These are phyloP conservation scores for Coleophoma crateriformis DNA, from an alignment of 2,329 filamentous ascomycete genomes.

Conservation along the genomic window DNA sequence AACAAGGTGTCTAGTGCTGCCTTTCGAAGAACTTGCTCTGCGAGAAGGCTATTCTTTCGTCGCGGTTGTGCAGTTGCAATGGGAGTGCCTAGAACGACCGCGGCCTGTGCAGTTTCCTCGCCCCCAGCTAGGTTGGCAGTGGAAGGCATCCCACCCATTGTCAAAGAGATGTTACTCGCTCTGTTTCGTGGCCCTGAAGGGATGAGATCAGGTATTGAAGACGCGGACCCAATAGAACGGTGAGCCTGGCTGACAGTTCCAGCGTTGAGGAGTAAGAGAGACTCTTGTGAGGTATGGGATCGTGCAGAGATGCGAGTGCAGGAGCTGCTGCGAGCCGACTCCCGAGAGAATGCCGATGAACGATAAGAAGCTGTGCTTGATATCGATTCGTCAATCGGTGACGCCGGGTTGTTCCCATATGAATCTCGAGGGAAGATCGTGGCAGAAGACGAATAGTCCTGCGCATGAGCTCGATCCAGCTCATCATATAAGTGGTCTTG, in stretches of 20 bases:
- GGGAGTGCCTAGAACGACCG: constrained; percentile 5
- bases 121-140: constrained; percentile 3
- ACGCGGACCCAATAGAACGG: constrained; percentile 19
- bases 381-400: constrained; percentile 22
- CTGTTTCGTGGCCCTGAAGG: constrained; percentile 15
- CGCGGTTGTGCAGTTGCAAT: not conserved
- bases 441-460: constrained; percentile 12
- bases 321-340: constrained; percentile 21
- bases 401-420: constrained; percentile 14
- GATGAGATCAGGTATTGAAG: constrained; percentile 26
- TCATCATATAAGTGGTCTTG: constrained; percentile 23
- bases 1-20: constrained; percentile 5
- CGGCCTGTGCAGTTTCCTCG: constrained; percentile 7
- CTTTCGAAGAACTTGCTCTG: constrained; percentile 11
- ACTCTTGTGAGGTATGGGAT: constrained; percentile 23
- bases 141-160: not conserved
- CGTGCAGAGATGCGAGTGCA: constrained; percentile 19
- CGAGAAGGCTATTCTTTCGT: constrained; percentile 1
- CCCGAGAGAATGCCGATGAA: constrained; percentile 23
- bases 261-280: constrained; percentile 15
- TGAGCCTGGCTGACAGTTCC: constrained; percentile 14
- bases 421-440: constrained; percentile 17
- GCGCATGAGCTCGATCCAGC: constrained; percentile 7
- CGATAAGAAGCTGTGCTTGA: constrained; percentile 25
- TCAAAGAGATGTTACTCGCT: constrained; percentile 2